Evolutionary conservation across 495 filamentous ascomycete species (phyloP), one percentile per base, ranked within the genome.

Genomic region (Talaromyces ruber): DNA sequence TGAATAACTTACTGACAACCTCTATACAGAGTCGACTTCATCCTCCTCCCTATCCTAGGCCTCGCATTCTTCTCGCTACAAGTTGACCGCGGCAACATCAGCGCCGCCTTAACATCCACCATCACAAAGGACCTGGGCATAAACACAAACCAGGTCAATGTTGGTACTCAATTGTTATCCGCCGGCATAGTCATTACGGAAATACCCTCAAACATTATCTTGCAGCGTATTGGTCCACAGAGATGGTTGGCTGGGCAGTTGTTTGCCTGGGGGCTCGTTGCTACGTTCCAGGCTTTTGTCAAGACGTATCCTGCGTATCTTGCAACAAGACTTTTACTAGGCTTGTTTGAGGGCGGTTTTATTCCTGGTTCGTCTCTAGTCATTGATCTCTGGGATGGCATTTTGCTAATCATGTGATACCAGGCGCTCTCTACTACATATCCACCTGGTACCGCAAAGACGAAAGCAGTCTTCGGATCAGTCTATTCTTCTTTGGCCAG

Each of bases 61-160:
- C 64, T 86, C 12, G 82, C 80, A 6, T 83, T 88, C 61, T 86
- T 87, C 65, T 68, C 79, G n/a, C 63, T 85, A 6, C 82, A 85
- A 55, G 68, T 84, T 50, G 83, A 85, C 62, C 72, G 81, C 6
- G 78, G 76, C 3, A 82, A 82, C 55, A 80, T 82, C 65, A 76
- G 77, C 61, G 78, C 70, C 39, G 77, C 76, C 6, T 58, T 81
- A 21, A 85, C 83, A 16, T 77, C 72, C 9, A 75, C 72, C 58
- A 81, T 86, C 62, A 79, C 79, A 2, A 58, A 72, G 25, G 84
- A 86, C 59, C 71, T 85, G 11, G 69, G 74, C 18, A 81, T 87
- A 64, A 80, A 72, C 4, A 82, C 81, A 4, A 80, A 82, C 60
- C 80, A 86, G 68, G 76, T 86, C 64, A 87, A 87, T 34, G 66